Evolutionary conservation across 2,329 filamentous ascomycete species (phyloP).

Genomic region (Lachnellula arida): DNA sequence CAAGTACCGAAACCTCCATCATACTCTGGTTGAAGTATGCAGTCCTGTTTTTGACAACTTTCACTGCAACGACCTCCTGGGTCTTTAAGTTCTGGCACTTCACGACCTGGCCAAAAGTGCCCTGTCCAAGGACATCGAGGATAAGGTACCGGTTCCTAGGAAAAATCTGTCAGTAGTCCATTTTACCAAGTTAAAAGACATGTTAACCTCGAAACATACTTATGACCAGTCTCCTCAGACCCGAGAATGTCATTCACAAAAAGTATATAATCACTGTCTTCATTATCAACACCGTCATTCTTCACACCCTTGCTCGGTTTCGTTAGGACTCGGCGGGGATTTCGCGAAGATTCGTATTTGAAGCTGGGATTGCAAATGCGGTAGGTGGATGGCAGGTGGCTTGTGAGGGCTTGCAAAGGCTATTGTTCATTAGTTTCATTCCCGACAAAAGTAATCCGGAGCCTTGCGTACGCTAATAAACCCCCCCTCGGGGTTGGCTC

Average conservation of each 20-base stretch:
- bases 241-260: conserved; percentile 98
- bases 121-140: conserved; percentile 91
- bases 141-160: conserved; percentile 89
- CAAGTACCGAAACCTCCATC: conserved; percentile 99
- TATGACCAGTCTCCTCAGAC: conserved; percentile 96
- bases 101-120: conserved; percentile 96
- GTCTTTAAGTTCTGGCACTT: conserved; percentile 99
- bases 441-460: conserved; percentile 4
- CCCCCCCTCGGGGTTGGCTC: conserved; percentile 92
- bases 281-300: conserved; percentile 98
- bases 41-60: conserved; percentile 98
- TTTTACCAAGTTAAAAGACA: conserved; percentile 10
- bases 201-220: conserved; percentile 51
- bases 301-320: conserved; percentile 98
- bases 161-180: conserved; percentile 26
- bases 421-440: conserved; percentile 37
- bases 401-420: conserved; percentile 93
- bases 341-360: conserved; percentile 97
- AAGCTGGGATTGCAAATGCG: conserved; percentile 97
- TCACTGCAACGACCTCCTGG: conserved; percentile 96
- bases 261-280: conserved; percentile 98
- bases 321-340: conserved; percentile 89
- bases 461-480: conserved; percentile 80
- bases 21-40: conserved; percentile 99
- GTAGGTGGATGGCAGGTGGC: conserved; percentile 90